These are phyloP conservation scores for Leccinum subgranulosum DNA, from an alignment of 768 basidiomycete genomes.

Conservation along the genomic window DNA sequence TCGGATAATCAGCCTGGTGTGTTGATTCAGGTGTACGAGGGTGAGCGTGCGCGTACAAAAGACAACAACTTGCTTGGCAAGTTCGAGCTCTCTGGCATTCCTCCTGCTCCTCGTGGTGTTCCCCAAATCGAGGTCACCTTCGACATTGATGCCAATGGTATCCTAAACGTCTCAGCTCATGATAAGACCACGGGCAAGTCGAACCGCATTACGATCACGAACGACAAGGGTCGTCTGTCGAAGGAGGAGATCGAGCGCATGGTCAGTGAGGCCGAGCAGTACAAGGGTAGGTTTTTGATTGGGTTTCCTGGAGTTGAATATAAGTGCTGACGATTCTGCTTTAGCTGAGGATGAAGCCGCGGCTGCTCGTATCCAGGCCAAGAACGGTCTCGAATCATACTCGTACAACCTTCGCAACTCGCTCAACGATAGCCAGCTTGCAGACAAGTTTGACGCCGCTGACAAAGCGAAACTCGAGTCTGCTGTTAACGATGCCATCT, in stretches of 20 bases:
- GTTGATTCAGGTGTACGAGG: conserved; percentile 97
- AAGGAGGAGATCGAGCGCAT: conserved; percentile 99
- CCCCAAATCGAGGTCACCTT: conserved; percentile 98
- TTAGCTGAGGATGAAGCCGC: conserved; percentile 84
- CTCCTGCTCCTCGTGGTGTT: conserved; percentile 95
- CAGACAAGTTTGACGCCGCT: conserved; percentile 80
- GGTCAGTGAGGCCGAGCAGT: conserved; percentile 92
- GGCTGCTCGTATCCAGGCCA: conserved; percentile 75
- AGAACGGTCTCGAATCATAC: conserved; percentile 94
- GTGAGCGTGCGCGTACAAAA: conserved; percentile 97
- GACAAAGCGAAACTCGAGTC: conserved; percentile 84
- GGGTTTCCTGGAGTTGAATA: neutral
- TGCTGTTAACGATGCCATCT: conserved; percentile 79
- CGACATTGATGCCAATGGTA: conserved; percentile 97
- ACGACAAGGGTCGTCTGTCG: conserved; percentile 95
- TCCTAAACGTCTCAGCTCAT: conserved; percentile 90
- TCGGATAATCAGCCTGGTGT: conserved; percentile 99
- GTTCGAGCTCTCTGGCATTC: conserved; percentile 96
- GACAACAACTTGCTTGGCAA: conserved; percentile 99
- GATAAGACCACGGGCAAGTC: conserved; percentile 98
- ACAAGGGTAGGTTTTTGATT: conserved; percentile 55
- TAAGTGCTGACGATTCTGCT: conserved; percentile 9
- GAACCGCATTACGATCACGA: conserved; percentile 90
- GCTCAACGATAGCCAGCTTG: conserved; percentile 78
- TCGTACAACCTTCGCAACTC: conserved; percentile 94